These are phyloP conservation scores for Lepidopterella palustris DNA, from an alignment of 495 filamentous ascomycete genomes.

Conservation along the genomic window DNA sequence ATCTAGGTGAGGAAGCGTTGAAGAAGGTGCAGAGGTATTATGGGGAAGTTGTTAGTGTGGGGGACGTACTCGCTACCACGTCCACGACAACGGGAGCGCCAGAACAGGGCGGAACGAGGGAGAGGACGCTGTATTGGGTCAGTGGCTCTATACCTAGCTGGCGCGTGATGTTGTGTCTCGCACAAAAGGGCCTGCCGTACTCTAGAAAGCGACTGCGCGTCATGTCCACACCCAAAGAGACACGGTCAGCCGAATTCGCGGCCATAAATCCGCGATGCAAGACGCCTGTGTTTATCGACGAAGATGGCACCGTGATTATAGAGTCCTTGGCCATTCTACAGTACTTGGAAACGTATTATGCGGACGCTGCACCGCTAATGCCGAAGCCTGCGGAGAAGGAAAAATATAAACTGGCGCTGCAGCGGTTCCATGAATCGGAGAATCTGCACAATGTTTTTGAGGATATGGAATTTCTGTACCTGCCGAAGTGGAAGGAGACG, in stretches of 20 bases:
- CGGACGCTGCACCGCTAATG: not conserved
- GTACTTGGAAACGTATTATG: not conserved
- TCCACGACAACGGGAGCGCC: not conserved
- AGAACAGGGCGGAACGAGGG: not conserved
- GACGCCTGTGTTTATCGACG: conserved; percentile 1
- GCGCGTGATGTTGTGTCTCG: not conserved
- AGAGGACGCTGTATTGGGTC: not conserved
- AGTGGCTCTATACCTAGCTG: not conserved
- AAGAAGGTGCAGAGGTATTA: not conserved
- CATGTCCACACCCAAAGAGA: conserved; percentile 1
- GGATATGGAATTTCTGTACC: not conserved
- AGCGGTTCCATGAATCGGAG: not conserved
- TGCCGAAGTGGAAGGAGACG: not conserved
- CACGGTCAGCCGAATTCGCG: not conserved
- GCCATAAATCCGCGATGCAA: not conserved
- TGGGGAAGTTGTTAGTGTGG: not conserved
- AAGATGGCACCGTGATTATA: not conserved
- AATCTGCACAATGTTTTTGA: conserved; percentile 1
- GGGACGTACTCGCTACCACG: not conserved
- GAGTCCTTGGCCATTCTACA: conserved; percentile 1
- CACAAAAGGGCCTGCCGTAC: not conserved
- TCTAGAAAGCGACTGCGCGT: not conserved
- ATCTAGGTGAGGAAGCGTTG: not conserved
- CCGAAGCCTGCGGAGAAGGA: not conserved
- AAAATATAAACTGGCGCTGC: not conserved